Evolutionary conservation across 2,329 filamentous ascomycete species (phyloP).

Genomic region (Trichoderma sp.): DNA sequence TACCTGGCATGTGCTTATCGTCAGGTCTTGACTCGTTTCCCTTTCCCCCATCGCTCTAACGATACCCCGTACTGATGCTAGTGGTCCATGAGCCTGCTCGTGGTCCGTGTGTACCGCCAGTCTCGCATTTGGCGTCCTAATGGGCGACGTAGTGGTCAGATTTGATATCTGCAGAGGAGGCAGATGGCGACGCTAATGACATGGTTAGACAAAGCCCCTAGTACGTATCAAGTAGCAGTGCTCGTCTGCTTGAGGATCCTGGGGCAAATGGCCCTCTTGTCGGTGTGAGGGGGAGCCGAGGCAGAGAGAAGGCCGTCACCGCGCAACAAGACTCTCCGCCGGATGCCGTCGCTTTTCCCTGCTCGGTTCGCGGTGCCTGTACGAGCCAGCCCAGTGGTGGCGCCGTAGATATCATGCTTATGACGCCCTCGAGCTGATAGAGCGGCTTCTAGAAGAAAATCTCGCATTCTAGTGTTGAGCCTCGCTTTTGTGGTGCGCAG

Average conservation of each 20-base stretch:
- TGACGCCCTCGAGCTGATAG: constrained; percentile 11
- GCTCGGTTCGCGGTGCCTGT: too few species aligned
- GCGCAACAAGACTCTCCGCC: not conserved
- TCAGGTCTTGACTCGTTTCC: not conserved
- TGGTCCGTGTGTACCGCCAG: constrained; percentile 19
- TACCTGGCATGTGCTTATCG: constrained; percentile 21
- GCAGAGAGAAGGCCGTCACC: not conserved
- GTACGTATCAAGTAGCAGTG: too few species aligned
- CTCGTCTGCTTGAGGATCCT: not conserved
- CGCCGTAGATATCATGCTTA: not conserved
- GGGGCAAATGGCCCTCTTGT: not conserved
- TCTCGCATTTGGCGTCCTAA: constrained; percentile 9
- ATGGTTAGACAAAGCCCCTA: not conserved
- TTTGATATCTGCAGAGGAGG: constrained; percentile 7
- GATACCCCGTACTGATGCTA: constrained; percentile 1
- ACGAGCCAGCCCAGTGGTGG: not conserved
- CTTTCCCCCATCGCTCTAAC: not conserved
- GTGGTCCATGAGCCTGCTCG: constrained; percentile 6
- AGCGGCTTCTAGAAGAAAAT: constrained; percentile 24
- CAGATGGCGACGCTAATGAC: constrained; percentile 1
- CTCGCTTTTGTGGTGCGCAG: constrained; percentile 5
- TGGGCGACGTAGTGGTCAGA: constrained; percentile 5
- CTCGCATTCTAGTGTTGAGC: constrained; percentile 26
- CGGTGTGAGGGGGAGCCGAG: too few species aligned
- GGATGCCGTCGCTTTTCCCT: too few species aligned